Evolutionary conservation across 2,329 filamentous ascomycete species (phyloP), one percentile per base, ranked within the genome.

Genomic region (Hymenoscyphus scutula): DNA sequence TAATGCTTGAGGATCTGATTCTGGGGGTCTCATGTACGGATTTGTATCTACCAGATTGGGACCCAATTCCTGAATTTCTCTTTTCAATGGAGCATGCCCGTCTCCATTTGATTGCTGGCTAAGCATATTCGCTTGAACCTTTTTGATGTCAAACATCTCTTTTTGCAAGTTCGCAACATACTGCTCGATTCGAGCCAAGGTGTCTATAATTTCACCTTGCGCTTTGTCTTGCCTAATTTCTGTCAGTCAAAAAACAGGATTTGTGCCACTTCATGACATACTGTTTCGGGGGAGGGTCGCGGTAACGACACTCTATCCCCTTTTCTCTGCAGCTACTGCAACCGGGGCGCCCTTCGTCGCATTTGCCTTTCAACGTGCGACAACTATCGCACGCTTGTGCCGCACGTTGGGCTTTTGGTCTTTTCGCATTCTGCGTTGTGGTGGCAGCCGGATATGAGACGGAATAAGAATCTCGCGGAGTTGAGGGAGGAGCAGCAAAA

Each of bases 251-350:
- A 32, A 38, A 34, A 13, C 15, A 37, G 29, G 25, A 15, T 17
- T 10, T 30, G 61, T 82, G 84, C 75, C 53, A 60, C 80, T 89
- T 75, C 10, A 23, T 19, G 23, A 48, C 41, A 23, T 82, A 96
- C 91, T 96, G 94, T 73, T 96, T 95, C 17, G 92, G 92, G 25
- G 92, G 90, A 5, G 95, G 89, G 72, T 97, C 93, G 68, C 93
- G 88, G 76, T 97, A 98, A 75, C 91, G 88, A 79, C 91, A 99
- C 59, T 87, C 83, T 34, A 92, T 82, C 68, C 84, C 88, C 74
- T 96, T 96, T 69, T 98, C 93, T 70, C 89, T 89, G 75, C 95
- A 99, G 71, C 89, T 91, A 73, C 92, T 94, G 70, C 90, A 89
- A 1, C 90, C 55, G 19, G 72, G 92, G 68, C 89, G 87, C 11